Evolutionary conservation across 2,329 filamentous ascomycete species (phyloP).

Genomic region (Periglandula ipomoeae): DNA sequence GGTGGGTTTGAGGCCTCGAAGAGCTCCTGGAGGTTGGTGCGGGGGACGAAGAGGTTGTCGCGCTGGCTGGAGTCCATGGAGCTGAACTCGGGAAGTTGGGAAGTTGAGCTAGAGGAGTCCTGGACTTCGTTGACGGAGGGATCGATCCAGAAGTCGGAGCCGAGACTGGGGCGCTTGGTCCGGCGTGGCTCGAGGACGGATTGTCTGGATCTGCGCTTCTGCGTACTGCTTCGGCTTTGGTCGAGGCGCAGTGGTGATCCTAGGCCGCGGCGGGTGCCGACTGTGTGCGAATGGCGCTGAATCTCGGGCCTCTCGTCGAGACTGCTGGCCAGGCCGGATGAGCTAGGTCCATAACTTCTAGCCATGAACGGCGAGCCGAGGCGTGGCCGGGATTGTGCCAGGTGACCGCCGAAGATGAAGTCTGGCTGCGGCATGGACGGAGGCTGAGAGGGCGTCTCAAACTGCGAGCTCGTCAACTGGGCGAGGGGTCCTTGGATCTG

Average conservation of each 20-base stretch:
- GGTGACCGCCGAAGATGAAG: conserved; percentile 13
- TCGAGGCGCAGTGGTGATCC: conserved; percentile 45
- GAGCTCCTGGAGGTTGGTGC: conserved; percentile 32
- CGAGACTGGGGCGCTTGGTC: conserved; percentile 44
- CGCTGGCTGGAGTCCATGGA: conserved; percentile 22
- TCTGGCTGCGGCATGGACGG: conserved; percentile 4
- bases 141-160: conserved; percentile 44
- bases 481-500: conserved; percentile 52
- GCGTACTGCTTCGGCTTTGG: conserved; percentile 41
- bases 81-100: conserved; percentile 23
- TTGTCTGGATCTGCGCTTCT: conserved; percentile 45
- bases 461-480: conserved; percentile 41
- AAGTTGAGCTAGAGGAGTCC: conserved; percentile 3
- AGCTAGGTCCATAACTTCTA: conserved; percentile 53
- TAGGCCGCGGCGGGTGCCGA: conserved; percentile 39
- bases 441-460: conserved; percentile 5
- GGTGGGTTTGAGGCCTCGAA: conserved; percentile 23
- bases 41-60: conserved; percentile 32
- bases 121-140: conserved; percentile 22
- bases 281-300: conserved; percentile 36
- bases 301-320: conserved; percentile 22
- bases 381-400: conserved; percentile 18
- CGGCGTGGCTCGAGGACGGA: conserved; percentile 36
- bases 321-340: conserved; percentile 34
- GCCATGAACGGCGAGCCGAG: conserved; percentile 48